Conservation (phyloP, 176 grass and related monocot genomes). For the Chloris gayana region DNA sequence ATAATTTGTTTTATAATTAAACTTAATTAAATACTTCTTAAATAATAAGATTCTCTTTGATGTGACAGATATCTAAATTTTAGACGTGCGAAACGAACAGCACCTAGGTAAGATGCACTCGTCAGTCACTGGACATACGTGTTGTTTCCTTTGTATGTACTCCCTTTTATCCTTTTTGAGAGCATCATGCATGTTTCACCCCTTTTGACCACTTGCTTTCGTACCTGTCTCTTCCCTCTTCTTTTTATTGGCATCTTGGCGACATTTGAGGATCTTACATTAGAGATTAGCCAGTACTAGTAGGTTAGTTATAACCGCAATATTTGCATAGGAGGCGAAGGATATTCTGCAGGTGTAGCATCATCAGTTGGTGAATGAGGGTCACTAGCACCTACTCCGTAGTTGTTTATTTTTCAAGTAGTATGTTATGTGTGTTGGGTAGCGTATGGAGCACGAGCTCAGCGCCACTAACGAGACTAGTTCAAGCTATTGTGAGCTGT, state of each 20-base stretch:
- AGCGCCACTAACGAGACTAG: background rate
- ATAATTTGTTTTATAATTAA: no score
- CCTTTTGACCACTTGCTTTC: slow-evolving; percentile 26
- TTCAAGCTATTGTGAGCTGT: background rate
- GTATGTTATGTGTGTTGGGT: background rate
- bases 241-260: background rate
- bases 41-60: no score
- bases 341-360: background rate
- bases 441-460: background rate
- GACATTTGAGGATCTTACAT: background rate
- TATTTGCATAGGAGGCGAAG: no score
- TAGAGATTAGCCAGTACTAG: background rate
- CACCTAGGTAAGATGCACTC: slow-evolving; percentile 9
- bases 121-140: background rate
- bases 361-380: background rate
- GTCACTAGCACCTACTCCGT: no score
- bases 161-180: background rate
- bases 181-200: background rate
- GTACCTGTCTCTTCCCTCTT: background rate
- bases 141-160: background rate
- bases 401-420: background rate
- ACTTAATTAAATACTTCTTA: no score
- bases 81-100: no score
- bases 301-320: background rate
- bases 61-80: no score